Evolutionary conservation across 495 filamentous ascomycete genomes (phyloP).

Genomic region (Podospora tetraspora): DNA sequence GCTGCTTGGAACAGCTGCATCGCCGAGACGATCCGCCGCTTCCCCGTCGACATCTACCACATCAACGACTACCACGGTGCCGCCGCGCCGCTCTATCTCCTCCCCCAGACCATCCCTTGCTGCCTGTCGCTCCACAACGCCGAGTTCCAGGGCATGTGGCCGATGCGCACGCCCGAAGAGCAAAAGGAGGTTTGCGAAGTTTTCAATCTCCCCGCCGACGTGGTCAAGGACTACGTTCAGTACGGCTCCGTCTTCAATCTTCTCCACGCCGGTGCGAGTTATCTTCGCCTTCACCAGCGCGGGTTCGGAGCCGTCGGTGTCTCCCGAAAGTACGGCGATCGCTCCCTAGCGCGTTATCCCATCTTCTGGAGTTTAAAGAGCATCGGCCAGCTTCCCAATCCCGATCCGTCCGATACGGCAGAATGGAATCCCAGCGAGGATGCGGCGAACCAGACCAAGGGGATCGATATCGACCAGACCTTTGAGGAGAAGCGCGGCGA

Average conservation of each 20-base stretch:
- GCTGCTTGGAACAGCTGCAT: constrained; percentile 68
- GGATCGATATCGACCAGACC: constrained; percentile 48
- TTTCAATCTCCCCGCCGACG: constrained; percentile 52
- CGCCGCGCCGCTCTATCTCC: constrained; percentile 59
- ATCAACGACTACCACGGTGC: constrained; percentile 76
- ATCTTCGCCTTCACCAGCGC: constrained; percentile 63
- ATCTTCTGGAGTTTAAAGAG: constrained; percentile 70
- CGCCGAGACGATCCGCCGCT: constrained; percentile 51
- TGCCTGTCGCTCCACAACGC: constrained; percentile 49
- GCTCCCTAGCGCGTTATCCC: constrained; percentile 65
- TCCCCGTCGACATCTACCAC: constrained; percentile 62
- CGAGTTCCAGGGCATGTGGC: constrained; percentile 67
- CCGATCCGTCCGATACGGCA: constrained; percentile 65
- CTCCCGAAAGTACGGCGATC: constrained; percentile 66
- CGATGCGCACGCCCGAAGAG: constrained; percentile 61
- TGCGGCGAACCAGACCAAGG: constrained; percentile 38
- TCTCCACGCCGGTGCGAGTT: constrained; percentile 63
- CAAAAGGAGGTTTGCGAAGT: constrained; percentile 61
- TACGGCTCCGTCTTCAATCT: constrained; percentile 66
- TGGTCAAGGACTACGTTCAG: constrained; percentile 52
- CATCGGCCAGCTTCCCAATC: constrained; percentile 65
- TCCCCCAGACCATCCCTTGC: constrained; percentile 52
- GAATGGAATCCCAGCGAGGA: constrained; percentile 51
- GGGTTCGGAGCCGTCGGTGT: constrained; percentile 71
- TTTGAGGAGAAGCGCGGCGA: constrained; percentile 51